These are phyloP conservation scores for Barbatosphaeria neglecta DNA, from an alignment of 495 filamentous ascomycete species.

Conservation along the genomic window DNA sequence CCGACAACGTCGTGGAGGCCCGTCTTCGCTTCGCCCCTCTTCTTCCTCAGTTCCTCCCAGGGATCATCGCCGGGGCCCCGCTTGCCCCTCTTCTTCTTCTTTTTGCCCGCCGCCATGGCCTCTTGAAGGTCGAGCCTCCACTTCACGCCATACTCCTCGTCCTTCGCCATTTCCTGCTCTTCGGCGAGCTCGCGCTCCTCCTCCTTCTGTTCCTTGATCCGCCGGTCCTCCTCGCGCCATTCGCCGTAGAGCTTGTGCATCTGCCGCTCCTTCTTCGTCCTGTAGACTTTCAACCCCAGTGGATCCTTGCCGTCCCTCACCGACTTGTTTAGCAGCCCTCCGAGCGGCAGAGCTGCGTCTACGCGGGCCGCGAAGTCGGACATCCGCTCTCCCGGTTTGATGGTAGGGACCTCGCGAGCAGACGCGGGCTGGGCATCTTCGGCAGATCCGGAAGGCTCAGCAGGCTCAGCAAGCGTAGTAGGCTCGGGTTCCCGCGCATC, in stretches of 20 bases:
- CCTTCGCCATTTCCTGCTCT: slow-evolving; percentile 52
- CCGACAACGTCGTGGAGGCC: slow-evolving; percentile 67
- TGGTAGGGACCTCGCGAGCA: slow-evolving; percentile 41
- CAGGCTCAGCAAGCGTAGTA: not conserved
- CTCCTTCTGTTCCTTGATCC: slow-evolving; percentile 43
- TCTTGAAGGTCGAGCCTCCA: slow-evolving; percentile 38
- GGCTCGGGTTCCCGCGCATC: not conserved
- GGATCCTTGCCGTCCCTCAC: slow-evolving; percentile 35
- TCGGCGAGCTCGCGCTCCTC: slow-evolving; percentile 52
- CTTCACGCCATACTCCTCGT: slow-evolving; percentile 40
- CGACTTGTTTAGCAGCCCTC: slow-evolving; percentile 45
- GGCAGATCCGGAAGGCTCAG: not conserved
- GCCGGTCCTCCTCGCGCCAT: slow-evolving; percentile 59
- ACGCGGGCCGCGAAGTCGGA: slow-evolving; percentile 77
- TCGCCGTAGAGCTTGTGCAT: slow-evolving; percentile 69
- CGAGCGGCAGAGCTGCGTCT: slow-evolving; percentile 70
- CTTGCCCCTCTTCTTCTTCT: slow-evolving; percentile 44
- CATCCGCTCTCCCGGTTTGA: slow-evolving; percentile 70
- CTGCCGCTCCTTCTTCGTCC: slow-evolving; percentile 70
- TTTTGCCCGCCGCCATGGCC: slow-evolving; percentile 13
- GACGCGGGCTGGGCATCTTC: slow-evolving; percentile 1
- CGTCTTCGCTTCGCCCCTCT: slow-evolving; percentile 44
- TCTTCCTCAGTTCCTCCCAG: slow-evolving; percentile 61
- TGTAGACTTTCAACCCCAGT: slow-evolving; percentile 42
- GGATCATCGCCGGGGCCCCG: slow-evolving; percentile 46